Evolutionary conservation across 2,329 filamentous ascomycete genomes (phyloP), one percentile per base, ranked within the genome.

Genomic region (Lachnellula suecica): DNA sequence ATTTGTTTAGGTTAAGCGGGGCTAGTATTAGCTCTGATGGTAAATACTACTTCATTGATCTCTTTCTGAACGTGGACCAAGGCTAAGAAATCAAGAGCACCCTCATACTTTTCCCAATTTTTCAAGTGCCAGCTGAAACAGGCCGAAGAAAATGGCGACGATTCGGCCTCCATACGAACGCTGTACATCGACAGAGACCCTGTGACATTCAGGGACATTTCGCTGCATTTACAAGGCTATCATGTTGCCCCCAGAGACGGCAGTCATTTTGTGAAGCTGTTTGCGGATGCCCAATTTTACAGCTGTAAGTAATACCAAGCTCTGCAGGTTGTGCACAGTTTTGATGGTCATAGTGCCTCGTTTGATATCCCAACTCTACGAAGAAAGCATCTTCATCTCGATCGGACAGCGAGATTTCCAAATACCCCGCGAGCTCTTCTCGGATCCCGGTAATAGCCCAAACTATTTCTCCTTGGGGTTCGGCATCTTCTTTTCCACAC

Each of bases 391-490:
- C 66, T 96, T 92, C 75, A 91, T 96, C 64, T 87, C 89, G 56
- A 93, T 97, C 63, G 93, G 93, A 54, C 84, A 89, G 61, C 83
- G 82, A 52, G 85, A 94, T 63, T 97, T 97, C 71, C 88, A 91
- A 67, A 92, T 97, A 59, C 89, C 92, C 2, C 88, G 91, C 57
- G 89, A 96, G 62, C 78, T 96, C 56, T 96, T 97, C 70, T 87
- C 82, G 25, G 81, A 83, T 31, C 90, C 91, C 1, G 93, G 92
- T 23, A 92, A 97, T 72, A 86, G 84, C n/a, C 92, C 92, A 11
- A 97, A 97, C 70, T 97, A 91, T 78, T 97, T 97, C 76, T 88
- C 91, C 0, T 81, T 97, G 3, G 92, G 92, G 53, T 96, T 96
- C 66, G 87, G 85, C 34, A 82, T 90, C 62, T 95, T 96, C 78